Base-by-base conservation (phyloP, 1,284 basidiomycete species). In the Apiotrichum gamsii region DNA sequence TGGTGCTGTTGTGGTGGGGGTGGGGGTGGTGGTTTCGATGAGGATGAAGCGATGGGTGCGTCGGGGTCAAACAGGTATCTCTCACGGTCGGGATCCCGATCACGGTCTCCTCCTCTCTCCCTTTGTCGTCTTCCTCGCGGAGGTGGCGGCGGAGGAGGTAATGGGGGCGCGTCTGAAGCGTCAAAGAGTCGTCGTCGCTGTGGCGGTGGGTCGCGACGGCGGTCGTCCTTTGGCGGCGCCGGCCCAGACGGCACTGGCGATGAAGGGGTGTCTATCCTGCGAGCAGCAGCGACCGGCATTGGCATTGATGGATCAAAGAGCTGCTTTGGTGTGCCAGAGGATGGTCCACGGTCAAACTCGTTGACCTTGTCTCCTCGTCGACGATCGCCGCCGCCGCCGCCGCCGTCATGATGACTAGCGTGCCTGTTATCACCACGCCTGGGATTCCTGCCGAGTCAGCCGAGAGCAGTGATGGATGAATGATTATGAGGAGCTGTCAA, bases 271-370 rank as follows among this genome's bases (percentile, higher is more conserved):
- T 49, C 33, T 15, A 34, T 20, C 2, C 43, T 14, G 19, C 16
- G 43, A 28, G 15, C 34, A 28, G 15, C 34, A 6, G 25, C 25
- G 25, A 28, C 25, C 6, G 25, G 41, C 10, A 33, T 31, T 9
- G 39, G 40, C 6, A 30, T 30, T n/a, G 44, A 47, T 1, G 49
- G 49, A 24, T 51, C 49, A 19, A 29, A 56, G 20, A 56, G 48
- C 39, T 56, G 54, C 20, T 43, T 35, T 21, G 30, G n/a, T 4
- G 52, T 32, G 4, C 30, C 19, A 4, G 46, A 23, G 1, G 37
- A 16, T 5, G 45, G 51, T 25, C 54, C 54, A 9, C 54, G 50
- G 32, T 56, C 51, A 43, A 38, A 56, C n/a, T 56, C 54, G 36
- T 41, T 51, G 14, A 16, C n/a, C 32, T 37, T 31, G 23, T 51